These are phyloP conservation scores for Coemansia sp. DNA, from an alignment of 192 early-diverging fungal genomes.

Conservation along the genomic window DNA sequence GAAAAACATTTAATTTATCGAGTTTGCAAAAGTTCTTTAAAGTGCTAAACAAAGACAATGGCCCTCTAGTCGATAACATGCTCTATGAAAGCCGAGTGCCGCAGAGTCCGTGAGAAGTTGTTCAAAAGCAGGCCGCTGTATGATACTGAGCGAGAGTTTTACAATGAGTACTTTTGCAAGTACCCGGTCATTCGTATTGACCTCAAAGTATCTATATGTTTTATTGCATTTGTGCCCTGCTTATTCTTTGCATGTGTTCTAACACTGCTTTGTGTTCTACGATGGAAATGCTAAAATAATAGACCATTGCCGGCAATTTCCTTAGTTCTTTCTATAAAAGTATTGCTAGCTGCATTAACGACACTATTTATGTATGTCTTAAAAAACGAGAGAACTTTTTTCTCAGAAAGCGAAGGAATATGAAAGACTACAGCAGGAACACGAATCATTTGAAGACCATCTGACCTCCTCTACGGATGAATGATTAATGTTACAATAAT, in stretches of 20 bases:
- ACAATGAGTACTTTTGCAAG: conserved; percentile 5
- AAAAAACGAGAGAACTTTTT: background rate
- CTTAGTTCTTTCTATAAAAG: background rate
- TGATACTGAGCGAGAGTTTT: background rate
- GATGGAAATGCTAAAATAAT: background rate
- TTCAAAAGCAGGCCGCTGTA: background rate
- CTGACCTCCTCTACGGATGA: background rate
- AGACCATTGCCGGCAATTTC: background rate
- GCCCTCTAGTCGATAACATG: background rate
- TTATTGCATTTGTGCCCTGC: background rate
- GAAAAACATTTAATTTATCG: conserved; percentile 29
- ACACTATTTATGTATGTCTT: background rate
- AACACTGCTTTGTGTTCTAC: too few relatives aligned
- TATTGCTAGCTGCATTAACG: background rate
- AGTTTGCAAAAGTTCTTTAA: conserved; percentile 27
- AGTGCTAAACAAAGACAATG: background rate
- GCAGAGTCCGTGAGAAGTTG: background rate
- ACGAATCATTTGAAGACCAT: background rate
- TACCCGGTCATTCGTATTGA: conserved; percentile 15
- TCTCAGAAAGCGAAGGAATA: background rate
- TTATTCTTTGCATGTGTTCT: too few relatives aligned
- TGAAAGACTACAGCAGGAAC: background rate
- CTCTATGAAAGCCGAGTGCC: background rate
- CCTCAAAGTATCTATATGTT: conserved; percentile 7
- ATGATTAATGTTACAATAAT: too few relatives aligned